Base-by-base conservation (phyloP, 1,284 basidiomycete genomes). In the Irpex sp. region DNA sequence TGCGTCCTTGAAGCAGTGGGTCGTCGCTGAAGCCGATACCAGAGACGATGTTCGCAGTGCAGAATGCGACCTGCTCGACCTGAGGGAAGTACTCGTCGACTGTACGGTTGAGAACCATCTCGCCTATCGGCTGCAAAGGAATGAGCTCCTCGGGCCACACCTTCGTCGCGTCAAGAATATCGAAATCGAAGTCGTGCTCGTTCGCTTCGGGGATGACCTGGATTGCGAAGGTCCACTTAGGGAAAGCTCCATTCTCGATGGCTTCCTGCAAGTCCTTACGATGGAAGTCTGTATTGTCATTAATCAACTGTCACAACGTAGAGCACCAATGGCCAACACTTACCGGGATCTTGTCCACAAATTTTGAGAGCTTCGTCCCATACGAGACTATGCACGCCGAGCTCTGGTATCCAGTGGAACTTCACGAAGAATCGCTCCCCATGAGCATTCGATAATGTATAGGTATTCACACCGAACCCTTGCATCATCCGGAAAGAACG, bases 321-420 rank as follows among this genome's bases (percentile, higher is more conserved):
- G 7, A 7, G 36, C 19, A 19, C 11, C 15, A 2, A 15, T 17
- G 15, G 2, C 46, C 9, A 17, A n/a, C n/a, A 49, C 77, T 55
- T 65, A 85, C 83, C 87, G 60, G 89, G 89, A 72, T 92, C 89
- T 70, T 91, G 91, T 1, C 93, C 92, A n/a, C 72, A 72, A 55
- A 95, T 83, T 73, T 94, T 94, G 63, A 94, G 78, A 0, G 90
- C 90, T 69, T 95, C 93, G 65, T 95, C 93, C 92, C 93, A 95
- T 9, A 88, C 78, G n/a, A 94, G 76, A 63, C 86, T 90, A 71
- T 94, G 90, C 4, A 90, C 88, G 19, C 93, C 93, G 17, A 93
- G 83, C 72, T 92, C 87, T 0, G 92, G 91, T 46, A 85, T 84
- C 80, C 86, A 92, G 74, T 94, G 92, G 75, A 93, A 95, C 74